These are phyloP conservation scores for Rhodotorula mucilaginosa DNA, from an alignment of 1,284 basidiomycete species.

Conservation along the genomic window DNA sequence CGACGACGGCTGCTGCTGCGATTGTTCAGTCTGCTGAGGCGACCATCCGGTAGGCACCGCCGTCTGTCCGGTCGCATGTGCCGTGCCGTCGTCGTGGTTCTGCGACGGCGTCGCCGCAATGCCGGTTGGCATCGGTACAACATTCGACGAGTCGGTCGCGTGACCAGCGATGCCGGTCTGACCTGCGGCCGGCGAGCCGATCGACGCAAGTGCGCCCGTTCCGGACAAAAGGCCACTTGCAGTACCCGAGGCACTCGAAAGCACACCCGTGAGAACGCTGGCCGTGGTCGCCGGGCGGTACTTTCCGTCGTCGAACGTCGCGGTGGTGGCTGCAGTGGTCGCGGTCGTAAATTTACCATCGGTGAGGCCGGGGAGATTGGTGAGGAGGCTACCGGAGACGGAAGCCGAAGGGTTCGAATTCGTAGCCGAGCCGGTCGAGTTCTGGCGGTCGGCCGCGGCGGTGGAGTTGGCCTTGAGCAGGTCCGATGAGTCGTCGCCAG, in stretches of 20 bases:
- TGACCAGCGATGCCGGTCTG: too few relatives aligned
- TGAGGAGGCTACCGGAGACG: not conserved
- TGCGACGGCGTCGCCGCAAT: too few relatives aligned
- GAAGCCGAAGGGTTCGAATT: not conserved
- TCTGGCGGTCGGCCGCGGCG: not conserved
- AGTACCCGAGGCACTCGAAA: too few relatives aligned
- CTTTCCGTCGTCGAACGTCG: constrained; percentile 17
- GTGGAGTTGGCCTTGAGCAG: not conserved
- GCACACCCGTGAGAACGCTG: too few relatives aligned
- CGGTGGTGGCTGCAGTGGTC: not conserved
- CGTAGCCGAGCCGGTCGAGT: not conserved
- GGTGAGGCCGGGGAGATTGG: too few relatives aligned
- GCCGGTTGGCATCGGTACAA: too few relatives aligned
- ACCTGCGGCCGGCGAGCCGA: too few relatives aligned
- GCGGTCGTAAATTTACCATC: not conserved
- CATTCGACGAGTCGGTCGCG: too few relatives aligned
- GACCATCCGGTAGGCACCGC: not conserved
- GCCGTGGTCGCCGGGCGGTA: constrained; percentile 11
- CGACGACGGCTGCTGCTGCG: not conserved
- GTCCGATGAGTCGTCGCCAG: not conserved
- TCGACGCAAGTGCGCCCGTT: too few relatives aligned
- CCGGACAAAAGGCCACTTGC: too few relatives aligned
- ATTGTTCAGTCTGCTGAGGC: not conserved
- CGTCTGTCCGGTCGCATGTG: not conserved
- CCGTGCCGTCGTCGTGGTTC: not conserved